Base-by-base conservation (phyloP, 805 yeast genomes). In the Jamesozyma hellenica region DNA sequence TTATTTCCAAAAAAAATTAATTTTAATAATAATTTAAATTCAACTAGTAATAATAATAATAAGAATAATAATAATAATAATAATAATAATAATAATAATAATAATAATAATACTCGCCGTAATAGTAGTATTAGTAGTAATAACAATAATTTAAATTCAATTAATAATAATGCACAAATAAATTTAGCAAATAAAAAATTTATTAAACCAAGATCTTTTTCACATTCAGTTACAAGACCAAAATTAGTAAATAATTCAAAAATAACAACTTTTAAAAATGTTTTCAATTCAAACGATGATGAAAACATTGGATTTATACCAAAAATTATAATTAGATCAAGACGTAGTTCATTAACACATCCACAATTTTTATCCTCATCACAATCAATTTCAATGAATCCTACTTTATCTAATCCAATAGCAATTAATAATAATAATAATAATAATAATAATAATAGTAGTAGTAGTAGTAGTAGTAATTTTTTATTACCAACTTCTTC, bases 281-380 rank as follows among this genome's bases (percentile, higher is more conserved):
- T 34, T 1, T 17, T 32, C 19, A 16, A 11, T 6, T 11, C 32
- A 25, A 17, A 34, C n/a, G 49, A 59, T 27, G 62, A 56, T 30
- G 63, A 61, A 35, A 56, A 56, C 40, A 34, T 55, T 12, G 64
- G 64, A 11, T 56, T 60, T 23, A 54, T 61, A 26, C 65, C 65
- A 16, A 60, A 59, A 40, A 58, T 61, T 28, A 46, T 60, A 7
- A 61, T 61, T 2, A 52, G 58, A 41, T 55, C 63, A 16, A 59
- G 65, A 43, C 49, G 63, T 41, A 50, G 53, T 33, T 58, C 63
- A 3, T 49, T 50, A 29, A 56, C 52, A 13, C 42, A 30, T 18
- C 28, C 37, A 18, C 35, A 27, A 12, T 10, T 36, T n/a, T 28
- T 30, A 12, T 29, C 21, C 7, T 3, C 10, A 31, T 17, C 19